Evolutionary conservation across 192 early-diverging fungal species (phyloP), one percentile per base, ranked within the genome.

Genomic region (Tieghemiomyces parasiticus): DNA sequence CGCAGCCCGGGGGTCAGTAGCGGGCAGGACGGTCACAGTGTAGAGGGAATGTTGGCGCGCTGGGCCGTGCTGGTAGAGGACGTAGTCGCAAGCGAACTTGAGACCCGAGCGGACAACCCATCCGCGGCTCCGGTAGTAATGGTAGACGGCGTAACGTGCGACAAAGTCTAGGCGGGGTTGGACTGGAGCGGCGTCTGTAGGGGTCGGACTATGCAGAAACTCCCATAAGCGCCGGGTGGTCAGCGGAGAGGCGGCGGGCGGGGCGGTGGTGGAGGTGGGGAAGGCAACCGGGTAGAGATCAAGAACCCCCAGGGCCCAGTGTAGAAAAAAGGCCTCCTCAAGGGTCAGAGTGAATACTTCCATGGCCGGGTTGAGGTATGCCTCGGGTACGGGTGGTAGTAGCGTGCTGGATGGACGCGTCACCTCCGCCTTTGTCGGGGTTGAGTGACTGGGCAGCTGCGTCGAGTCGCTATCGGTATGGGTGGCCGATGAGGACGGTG

Each of bases 41-140:
- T 73, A 76, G 59, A 53, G 54, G 28, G 74, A 63, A 54, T 76
- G 74, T 13, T 63, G 56, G 1, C 35, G 44, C 14, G 60, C 55
- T 9, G 74, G 74, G 1, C 72, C 67, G 13, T 62, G 63, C n/a
- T 53, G 35, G 58, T 76, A 76, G 8, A 76, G 59, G 35, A 73
- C 59, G 64, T 81, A 91, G 63, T 92, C 86, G 1, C 83, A 69
- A 4, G 87, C 90, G 67, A 88, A 95, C 66, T 95, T 95, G 35
- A 87, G 58, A 2, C 92, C 92, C 60, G 78, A 74, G 65, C 79
- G 79, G 2, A 88, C 87, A 10, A 89, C 79, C 92, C 92, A 95
- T 1, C 88, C 87, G 14, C 73, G 74, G 31, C 81, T 79, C 9
- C 88, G 74, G 64, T 87, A 95, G 67, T 90, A 79, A 59, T 86